Base-by-base conservation (phyloP, 73 alveolate species). In the Tetrahymena borealis region DNA sequence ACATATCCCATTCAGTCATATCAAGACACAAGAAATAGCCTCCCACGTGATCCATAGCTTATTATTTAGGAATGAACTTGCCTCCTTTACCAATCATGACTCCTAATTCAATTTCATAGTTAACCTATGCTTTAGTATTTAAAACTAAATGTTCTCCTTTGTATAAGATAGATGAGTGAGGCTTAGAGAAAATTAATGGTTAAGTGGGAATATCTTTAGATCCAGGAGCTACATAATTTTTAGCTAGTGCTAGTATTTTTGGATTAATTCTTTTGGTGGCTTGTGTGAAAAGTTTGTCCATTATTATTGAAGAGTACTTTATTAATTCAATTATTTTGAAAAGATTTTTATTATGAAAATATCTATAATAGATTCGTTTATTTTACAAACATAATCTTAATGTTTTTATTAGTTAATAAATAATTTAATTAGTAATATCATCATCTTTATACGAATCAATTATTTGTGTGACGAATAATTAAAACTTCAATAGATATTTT, bases 21-120 rank as follows among this genome's bases (percentile, higher is more conserved):
- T 97, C 98, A 33, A 97, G 38, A 28, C 97, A 96, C 16, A 97
- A 90, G 40, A 95, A 96, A 91, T 95, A 97, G 12, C 98, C 98
- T 40, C 97, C 98, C 10, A 96, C 92, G 36, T 94, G 95, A 16
- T 96, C 97, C 38, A 90, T 77, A 96, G 97, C 96, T 32, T 94
- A 94, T 24, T 91, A 39, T 39, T 94, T 94, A n/a, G 90, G 31
- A 40, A 96, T 96, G 40, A 93, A 78, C 39, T 90, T 93, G 35
- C 95, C 97, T 92, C 77, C 39, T 95, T 94, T 95, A 18, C 95
- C 93, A 24, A 97, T 94, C 96, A 96, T 91, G 13, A 96, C 94
- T 18, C 98, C 98, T 6, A 97, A 96, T 60, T 60, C 85, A 2
- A 60, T 60, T 60, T 60, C 85, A 60, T 60, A 60, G 28, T 60